Percentiles rank a stretch among this genome's conserved stretches.
phyloP scores from a whole-genome alignment of 768 basidiomycete species.

The Boletus subparvulus region DNA sequence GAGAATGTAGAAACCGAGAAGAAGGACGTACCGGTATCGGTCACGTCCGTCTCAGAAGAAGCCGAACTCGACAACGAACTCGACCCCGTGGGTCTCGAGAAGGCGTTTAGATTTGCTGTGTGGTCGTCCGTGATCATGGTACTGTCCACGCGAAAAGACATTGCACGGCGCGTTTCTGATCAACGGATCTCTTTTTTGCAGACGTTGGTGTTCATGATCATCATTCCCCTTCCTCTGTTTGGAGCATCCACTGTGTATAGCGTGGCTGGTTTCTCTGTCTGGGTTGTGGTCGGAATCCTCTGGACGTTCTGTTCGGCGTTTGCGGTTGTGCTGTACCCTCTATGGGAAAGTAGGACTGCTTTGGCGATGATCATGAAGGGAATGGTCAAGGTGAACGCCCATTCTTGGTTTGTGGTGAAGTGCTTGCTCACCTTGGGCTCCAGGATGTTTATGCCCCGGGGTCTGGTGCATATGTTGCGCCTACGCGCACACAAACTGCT shows the following conservation, averaged over 20 bases:
- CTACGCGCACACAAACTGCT: not conserved
- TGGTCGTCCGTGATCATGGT: constrained; percentile 71
- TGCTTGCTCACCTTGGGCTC: not conserved
- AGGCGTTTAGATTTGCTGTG: constrained; percentile 80
- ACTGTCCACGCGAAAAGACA: constrained; percentile 18
- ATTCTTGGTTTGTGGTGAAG: not conserved
- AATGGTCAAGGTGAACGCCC: constrained; percentile 54
- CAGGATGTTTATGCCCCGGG: constrained; percentile 44
- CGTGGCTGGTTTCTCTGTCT: constrained; percentile 63
- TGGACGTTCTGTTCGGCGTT: constrained; percentile 82
- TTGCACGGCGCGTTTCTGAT: not conserved
- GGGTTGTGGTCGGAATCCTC: constrained; percentile 79
- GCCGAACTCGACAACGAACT: constrained; percentile 53
- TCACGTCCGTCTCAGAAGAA: constrained; percentile 39
- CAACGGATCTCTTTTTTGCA: constrained; percentile 16
- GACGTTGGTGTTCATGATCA: constrained; percentile 63
- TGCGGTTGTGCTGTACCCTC: constrained; percentile 78
- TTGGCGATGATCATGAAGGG: constrained; percentile 58
- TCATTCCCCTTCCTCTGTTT: constrained; percentile 87
- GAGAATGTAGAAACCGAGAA: constrained; percentile 39
- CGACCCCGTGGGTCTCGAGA: constrained; percentile 61
- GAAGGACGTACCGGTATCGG: constrained; percentile 31
- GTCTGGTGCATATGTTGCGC: constrained; percentile 38
- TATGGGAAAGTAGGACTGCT: constrained; percentile 79
- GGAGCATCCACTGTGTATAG: constrained; percentile 74